Base-by-base conservation (phyloP, 352 stramenopile species). In the Phytophthora fragariaefolia region DNA sequence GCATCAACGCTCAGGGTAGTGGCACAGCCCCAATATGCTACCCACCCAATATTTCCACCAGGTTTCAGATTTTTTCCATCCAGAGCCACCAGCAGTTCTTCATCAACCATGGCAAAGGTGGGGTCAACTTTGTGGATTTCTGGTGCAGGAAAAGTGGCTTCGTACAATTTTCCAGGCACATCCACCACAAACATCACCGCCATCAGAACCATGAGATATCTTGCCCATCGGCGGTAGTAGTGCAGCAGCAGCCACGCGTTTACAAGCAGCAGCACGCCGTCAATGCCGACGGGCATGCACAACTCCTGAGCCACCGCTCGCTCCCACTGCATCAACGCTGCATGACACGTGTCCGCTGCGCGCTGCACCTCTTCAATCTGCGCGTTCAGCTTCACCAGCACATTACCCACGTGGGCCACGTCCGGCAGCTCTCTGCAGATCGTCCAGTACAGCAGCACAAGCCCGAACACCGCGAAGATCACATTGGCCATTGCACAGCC, bases 1-100 rank as follows among this genome's bases (percentile, higher is more conserved):
- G 74, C 48, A 20, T 79, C 63, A 6, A 92, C 81, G 4, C 80
- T 75, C 5, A 79, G 63, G 3, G 84, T 89, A 49, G 63, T 88
- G 24, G 83, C 81, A 56, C 86, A 93, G 20, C 87, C 87, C 85
- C 85, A 94, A 57, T 91, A 93, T 20, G 87, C 80, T 34, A 92
- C 84, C 87, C 87, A 96, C 2, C 78, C 80, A 27, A 96, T 66
- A 13, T 66, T 89, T 26, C 84, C 87, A 26, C 85, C 87, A 12
- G 82, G 76, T 23, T 92, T 87, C n/a, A 96, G 48, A 40, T 96
- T 86, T 55, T 87, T 85, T 18, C 87, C 87, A 30, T 89, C 71
- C 20, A 96, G 56, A 4, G 79, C 72, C 30, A 91, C 77, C 54
- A 85, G 22, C 36, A 94, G 57, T 47, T 94, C 85, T 79, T 96